Evolutionary conservation across 2,329 filamentous ascomycete genomes (phyloP), one percentile per base, ranked within the genome.

Genomic region (Aspergillus clavatus): DNA sequence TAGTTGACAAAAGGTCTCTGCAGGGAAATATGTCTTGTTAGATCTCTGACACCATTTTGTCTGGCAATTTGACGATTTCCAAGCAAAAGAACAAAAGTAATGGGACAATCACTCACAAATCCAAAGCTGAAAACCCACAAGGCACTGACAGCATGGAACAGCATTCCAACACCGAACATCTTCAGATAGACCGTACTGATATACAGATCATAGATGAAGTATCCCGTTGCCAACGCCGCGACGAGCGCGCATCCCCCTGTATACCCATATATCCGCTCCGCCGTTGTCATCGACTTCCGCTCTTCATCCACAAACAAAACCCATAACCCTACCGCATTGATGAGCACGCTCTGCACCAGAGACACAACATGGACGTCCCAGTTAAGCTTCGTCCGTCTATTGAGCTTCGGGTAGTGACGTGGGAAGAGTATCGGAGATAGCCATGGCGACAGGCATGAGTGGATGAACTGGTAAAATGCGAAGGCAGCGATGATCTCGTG

Each of bases 341-440:
- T 77, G 14, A 83, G 56, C 7, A 72, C 68, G 48, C 74, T 76
- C 67, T 84, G 81, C 27, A 81, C 68, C 33, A 84, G 70, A 0
- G 77, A 80, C 33, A 84, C 81, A 43, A 83, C 75, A 58, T 84
- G 81, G 6, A 84, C 79, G 63, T 84, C 77, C 81, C 81, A 84
- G 66, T 82, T 84, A 41, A 83, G 66, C 53, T 73, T 74, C 1
- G 80, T 83, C 38, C 80, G 76, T 19, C 61, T 62, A 47, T 70
- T 74, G 54, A 84, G 70, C 8, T 70, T 65, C 27, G 70, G 63
- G 61, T 84, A 84, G 54, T 71, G 71, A 35, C 67, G 62, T 14
- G 80, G 78, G 55, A 80, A 79, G 47, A 83, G 66, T 48, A 62
- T 54, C 41, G 66, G 64, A 36, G 78, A 82, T 45, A 84, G 57